These are phyloP conservation scores for Umbelopsis ramanniana DNA, from an alignment of 192 early-diverging fungal species.

Conservation along the genomic window DNA sequence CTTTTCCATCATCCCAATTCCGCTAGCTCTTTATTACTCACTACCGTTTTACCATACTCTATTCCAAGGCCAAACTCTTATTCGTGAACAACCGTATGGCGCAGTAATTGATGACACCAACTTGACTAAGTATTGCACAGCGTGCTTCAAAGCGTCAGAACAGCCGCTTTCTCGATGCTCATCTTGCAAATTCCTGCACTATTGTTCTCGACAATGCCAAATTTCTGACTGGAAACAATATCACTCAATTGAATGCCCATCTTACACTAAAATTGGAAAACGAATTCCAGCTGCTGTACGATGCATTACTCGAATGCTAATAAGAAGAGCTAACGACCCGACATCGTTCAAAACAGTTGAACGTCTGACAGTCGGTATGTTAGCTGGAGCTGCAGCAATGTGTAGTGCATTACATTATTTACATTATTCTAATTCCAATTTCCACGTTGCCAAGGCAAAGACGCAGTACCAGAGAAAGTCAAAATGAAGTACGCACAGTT, in stretches of 20 bases:
- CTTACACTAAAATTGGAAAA: constrained; percentile 15
- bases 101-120: neutral
- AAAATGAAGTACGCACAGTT: constrained; percentile 17
- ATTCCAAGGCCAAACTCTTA: neutral
- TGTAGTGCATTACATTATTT: neutral
- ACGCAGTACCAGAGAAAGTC: neutral
- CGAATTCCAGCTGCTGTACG: neutral
- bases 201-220: constrained; percentile 7
- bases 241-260: constrained; percentile 10
- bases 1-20: neutral
- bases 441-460: neutral
- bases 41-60: neutral
- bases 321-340: neutral
- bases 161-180: constrained; percentile 6
- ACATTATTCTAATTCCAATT: neutral
- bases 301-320: constrained; percentile 2
- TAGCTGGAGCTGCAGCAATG: too few species aligned
- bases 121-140: neutral
- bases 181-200: neutral
- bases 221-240: neutral
- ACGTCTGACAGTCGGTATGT: neutral
- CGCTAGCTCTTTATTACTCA: neutral
- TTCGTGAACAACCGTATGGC: neutral
- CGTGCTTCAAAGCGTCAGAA: neutral
- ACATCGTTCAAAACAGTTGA: neutral